Evolutionary conservation across 495 filamentous ascomycete genomes (phyloP).

Genomic region (Tuber umbilicatum): DNA sequence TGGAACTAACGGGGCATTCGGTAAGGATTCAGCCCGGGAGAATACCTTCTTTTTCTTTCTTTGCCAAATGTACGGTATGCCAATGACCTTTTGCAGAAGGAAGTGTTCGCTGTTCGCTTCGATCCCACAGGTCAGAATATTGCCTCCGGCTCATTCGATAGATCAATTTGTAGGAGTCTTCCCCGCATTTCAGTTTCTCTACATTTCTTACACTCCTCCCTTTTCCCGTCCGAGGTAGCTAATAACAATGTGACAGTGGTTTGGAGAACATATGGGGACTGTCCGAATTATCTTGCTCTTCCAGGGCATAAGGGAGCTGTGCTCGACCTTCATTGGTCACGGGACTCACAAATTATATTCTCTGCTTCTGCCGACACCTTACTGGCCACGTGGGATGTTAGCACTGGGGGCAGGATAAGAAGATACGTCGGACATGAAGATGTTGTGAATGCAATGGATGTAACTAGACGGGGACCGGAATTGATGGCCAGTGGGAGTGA

Average conservation of each 20-base stretch:
- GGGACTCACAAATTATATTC: slow-evolving; percentile 83
- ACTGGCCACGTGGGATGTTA: slow-evolving; percentile 92
- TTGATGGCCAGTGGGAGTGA: slow-evolving; percentile 81
- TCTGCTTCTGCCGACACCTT: slow-evolving; percentile 71
- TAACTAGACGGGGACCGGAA: slow-evolving; percentile 82
- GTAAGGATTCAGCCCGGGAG: slow-evolving; percentile 34
- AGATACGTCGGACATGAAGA: slow-evolving; percentile 91
- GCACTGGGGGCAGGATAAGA: slow-evolving; percentile 78
- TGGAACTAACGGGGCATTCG: slow-evolving; percentile 78
- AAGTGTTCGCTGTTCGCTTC: slow-evolving; percentile 87
- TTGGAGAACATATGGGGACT: slow-evolving; percentile 85
- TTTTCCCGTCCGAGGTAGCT: slow-evolving; percentile 7
- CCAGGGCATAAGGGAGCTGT: slow-evolving; percentile 84
- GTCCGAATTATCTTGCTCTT: slow-evolving; percentile 84
- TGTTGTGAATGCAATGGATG: slow-evolving; percentile 81
- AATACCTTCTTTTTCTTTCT: slow-evolving; percentile 1
- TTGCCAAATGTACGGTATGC: neutral
- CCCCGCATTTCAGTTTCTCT: neutral
- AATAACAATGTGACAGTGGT: slow-evolving; percentile 56
- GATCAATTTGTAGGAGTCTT: slow-evolving; percentile 66
- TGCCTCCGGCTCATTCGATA: slow-evolving; percentile 92
- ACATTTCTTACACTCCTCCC: slow-evolving; percentile 19
- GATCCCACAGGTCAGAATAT: slow-evolving; percentile 80
- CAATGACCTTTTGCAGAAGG: slow-evolving; percentile 45
- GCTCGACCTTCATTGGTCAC: slow-evolving; percentile 91